These are phyloP conservation scores for Neurospora sp. DNA, from an alignment of 495 filamentous ascomycete genomes.

Conservation along the genomic window DNA sequence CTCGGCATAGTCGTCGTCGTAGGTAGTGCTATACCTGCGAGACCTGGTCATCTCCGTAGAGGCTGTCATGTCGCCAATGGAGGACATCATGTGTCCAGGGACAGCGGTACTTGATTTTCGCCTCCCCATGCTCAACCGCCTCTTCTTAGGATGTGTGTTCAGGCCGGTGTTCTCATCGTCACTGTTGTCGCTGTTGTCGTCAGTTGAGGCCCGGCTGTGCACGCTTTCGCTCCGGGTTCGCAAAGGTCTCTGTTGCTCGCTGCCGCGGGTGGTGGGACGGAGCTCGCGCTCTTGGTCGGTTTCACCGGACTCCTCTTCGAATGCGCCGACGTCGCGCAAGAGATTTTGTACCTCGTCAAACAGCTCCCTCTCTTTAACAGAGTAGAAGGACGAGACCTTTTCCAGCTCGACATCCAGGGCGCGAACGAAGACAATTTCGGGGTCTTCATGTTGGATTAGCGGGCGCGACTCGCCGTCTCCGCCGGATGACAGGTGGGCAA, in stretches of 20 bases:
- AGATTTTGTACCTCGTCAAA: conserved; percentile 69
- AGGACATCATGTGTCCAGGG: conserved; percentile 26
- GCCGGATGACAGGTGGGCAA: conserved; percentile 40
- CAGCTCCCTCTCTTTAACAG: conserved; percentile 76
- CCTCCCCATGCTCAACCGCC: conserved; percentile 21
- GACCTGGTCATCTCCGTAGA: conserved; percentile 39
- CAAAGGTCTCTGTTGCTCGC: conserved; percentile 2
- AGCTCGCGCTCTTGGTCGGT: conserved; percentile 38
- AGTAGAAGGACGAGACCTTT: conserved; percentile 86
- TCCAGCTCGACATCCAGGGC: conserved; percentile 84
- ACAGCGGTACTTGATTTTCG: conserved; percentile 19
- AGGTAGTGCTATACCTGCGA: conserved; percentile 46
- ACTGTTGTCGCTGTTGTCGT: conserved; percentile 57
- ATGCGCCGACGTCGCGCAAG: conserved; percentile 62
- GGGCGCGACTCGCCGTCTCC: conserved; percentile 76
- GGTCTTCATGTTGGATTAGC: conserved; percentile 58
- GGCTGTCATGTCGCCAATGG: conserved; percentile 44
- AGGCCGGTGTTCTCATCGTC: conserved; percentile 51
- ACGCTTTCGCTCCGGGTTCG: conserved; percentile 24
- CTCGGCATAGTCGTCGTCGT: conserved; percentile 70
- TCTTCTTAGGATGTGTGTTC: conserved; percentile 25
- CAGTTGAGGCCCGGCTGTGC: conserved; percentile 34
- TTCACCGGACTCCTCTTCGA: conserved; percentile 50
- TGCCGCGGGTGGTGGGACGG: conserved; percentile 20
- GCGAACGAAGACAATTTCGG: conserved; percentile 66